Percentiles rank a stretch among this genome's conserved stretches.
These are phyloP conservation scores for Sanghuangporus sanghuang DNA, from an alignment of 1,284 basidiomycete genomes.

Conservation along the genomic window DNA sequence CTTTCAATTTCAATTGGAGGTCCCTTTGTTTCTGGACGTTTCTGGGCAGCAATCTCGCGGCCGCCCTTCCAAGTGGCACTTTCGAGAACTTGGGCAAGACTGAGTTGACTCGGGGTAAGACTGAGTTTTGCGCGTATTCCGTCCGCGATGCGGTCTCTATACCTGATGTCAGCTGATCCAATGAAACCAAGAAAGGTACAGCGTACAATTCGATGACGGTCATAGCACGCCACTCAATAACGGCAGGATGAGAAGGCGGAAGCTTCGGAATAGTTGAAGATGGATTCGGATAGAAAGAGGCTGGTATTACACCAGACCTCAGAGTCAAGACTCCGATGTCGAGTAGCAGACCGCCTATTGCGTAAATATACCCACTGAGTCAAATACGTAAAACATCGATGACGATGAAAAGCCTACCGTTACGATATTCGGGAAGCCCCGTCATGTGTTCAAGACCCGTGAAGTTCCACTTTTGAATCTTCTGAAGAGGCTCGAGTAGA, in stretches of 20 bases:
- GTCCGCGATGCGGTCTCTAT: slow-evolving; percentile 76
- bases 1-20: slow-evolving; percentile 87
- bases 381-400: background rate
- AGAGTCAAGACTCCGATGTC: slow-evolving; percentile 78
- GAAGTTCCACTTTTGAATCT: slow-evolving; percentile 71
- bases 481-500: slow-evolving; percentile 79
- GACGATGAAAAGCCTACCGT: slow-evolving; percentile 45
- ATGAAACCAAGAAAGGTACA: background rate
- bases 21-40: slow-evolving; percentile 69
- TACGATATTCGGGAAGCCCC: slow-evolving; percentile 86
- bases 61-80: slow-evolving; percentile 96
- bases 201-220: slow-evolving; percentile 87
- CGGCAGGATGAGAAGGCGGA: slow-evolving; percentile 76
- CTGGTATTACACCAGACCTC: slow-evolving; percentile 42
- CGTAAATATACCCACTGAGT: background rate
- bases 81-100: slow-evolving; percentile 87
- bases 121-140: slow-evolving; percentile 60
- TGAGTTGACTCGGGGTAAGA: slow-evolving; percentile 44
- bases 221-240: slow-evolving; percentile 94
- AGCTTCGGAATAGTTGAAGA: slow-evolving; percentile 56
- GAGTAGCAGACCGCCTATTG: slow-evolving; percentile 79
- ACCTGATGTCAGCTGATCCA: slow-evolving; percentile 9
- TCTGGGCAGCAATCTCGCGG: slow-evolving; percentile 81
- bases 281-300: slow-evolving; percentile 37
- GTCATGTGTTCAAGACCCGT: slow-evolving; percentile 76